Evolutionary conservation across 306 rosid species (phyloP), one percentile per base, ranked within the genome.

Genomic region (Vigna angularis): DNA sequence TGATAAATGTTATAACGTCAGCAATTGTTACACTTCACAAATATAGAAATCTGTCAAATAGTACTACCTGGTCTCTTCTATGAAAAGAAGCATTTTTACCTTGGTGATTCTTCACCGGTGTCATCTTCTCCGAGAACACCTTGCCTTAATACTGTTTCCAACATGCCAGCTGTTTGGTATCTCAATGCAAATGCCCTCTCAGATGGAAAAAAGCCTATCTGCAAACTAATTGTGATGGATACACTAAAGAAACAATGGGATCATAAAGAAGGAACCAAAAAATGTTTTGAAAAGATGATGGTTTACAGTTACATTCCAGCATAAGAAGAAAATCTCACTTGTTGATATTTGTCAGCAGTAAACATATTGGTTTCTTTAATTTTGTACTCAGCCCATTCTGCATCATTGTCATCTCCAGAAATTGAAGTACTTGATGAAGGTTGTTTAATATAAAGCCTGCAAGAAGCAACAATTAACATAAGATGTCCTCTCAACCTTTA

Each of bases 91-190:
- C 75, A 84, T 90, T 86, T 42, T 32, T 82, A 91, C 98, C 86
- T 91, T 20, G 99, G 99, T 20, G 89, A 93, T 84, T 90, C 94
- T 89, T 95, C 98, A 57, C 97, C 99, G 1, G 86, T 93, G 85
- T 95, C 99, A 76, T 89, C 98, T 83, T 95, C 99, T 72, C 99
- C 99, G 56, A 95, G 90, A 71, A 93, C 90, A 55, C 99, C 99
- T 86, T 90, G 91, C 79, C 98, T 85, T 77, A 95, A 70, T 44
- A 91, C 97, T 11, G 89, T 84, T 45, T 95, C 99, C 77, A 95
- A 82, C 99, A 95, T 95, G 76, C 96, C 99, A 56, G 94, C 98
- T 11, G 99, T 93, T 75, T 91, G 98, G 91, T 95, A 95, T 86
- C 99, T 87, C 66, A 95, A 87, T 9, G 96, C 82, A 90, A 89